phyloP scores from a whole-genome alignment of 2,329 filamentous ascomycete species.

The Huntiella moniliformis region DNA sequence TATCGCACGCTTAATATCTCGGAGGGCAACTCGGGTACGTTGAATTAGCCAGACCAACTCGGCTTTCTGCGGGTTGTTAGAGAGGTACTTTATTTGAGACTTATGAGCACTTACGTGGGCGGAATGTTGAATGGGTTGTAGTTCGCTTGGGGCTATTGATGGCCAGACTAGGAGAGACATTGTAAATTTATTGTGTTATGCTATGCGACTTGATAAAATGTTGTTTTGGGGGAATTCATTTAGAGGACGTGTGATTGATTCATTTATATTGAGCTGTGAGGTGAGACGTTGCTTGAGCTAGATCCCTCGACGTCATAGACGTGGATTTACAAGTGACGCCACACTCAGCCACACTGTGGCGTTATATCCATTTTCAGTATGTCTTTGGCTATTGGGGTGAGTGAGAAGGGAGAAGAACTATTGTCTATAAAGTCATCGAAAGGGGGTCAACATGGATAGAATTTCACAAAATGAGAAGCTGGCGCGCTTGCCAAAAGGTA shows the following conservation, averaged over 20 bases:
- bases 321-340: constrained; percentile 1
- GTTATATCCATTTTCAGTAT: constrained; percentile 1
- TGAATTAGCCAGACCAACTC: constrained; percentile 37
- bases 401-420: no score
- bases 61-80: constrained; percentile 21
- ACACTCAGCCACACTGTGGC: constrained; percentile 2
- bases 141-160: constrained; percentile 29
- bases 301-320: no score
- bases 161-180: constrained; percentile 24
- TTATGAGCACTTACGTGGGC: constrained; percentile 26
- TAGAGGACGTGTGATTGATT: no score
- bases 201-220: no score
- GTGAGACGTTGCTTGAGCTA: no score
- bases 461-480: constrained; percentile 18
- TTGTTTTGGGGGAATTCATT: no score
- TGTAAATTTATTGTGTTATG: no score
- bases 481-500: constrained; percentile 19
- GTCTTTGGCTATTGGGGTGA: neutral
- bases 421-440: neutral
- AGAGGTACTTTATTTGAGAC: constrained; percentile 4
- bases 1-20: constrained; percentile 43
- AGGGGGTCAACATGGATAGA: constrained; percentile 2
- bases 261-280: no score
- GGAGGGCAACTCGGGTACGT: constrained; percentile 29
- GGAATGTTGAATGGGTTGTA: constrained; percentile 30